Evolutionary conservation across 306 rosid species (phyloP).

Genomic region (Trichosanthes cucumerina): DNA sequence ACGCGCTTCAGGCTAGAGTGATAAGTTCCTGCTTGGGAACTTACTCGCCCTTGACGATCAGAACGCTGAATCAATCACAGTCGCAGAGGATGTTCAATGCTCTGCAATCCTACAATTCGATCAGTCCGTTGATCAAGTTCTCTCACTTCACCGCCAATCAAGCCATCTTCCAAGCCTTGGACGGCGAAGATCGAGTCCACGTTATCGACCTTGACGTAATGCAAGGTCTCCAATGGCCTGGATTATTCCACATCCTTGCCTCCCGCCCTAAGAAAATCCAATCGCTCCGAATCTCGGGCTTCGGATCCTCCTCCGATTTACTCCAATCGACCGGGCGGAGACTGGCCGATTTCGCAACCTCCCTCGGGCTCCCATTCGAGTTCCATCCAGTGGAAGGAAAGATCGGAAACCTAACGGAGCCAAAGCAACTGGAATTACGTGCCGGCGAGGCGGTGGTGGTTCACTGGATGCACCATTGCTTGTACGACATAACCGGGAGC

Average conservation of each 20-base stretch:
- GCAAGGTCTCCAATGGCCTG: slow-evolving; percentile 99
- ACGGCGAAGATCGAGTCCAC: slow-evolving; percentile 92
- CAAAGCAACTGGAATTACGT: slow-evolving; percentile 58
- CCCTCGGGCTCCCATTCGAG: slow-evolving; percentile 75
- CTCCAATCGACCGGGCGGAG: slow-evolving; percentile 77
- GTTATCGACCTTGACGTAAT: slow-evolving; percentile 89
- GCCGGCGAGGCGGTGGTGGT: slow-evolving; percentile 63
- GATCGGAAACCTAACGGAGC: slow-evolving; percentile 63
- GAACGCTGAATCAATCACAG: slow-evolving; percentile 39
- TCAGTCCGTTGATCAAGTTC: slow-evolving; percentile 76
- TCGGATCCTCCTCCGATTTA: slow-evolving; percentile 79
- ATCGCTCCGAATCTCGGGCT: slow-evolving; percentile 78
- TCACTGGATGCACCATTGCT: slow-evolving; percentile 98
- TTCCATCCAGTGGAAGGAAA: slow-evolving; percentile 79
- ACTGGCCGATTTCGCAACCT: slow-evolving; percentile 80
- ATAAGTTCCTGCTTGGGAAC: slow-evolving; percentile 63
- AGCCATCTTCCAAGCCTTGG: slow-evolving; percentile 81
- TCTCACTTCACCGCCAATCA: slow-evolving; percentile 98
- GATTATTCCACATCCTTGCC: slow-evolving; percentile 89
- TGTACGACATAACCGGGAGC: slow-evolving; percentile 87
- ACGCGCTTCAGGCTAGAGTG: slow-evolving; percentile 88
- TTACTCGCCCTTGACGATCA: slow-evolving; percentile 49
- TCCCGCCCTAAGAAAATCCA: slow-evolving; percentile 72
- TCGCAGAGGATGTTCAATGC: slow-evolving; percentile 75
- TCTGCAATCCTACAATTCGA: slow-evolving; percentile 80